Evolutionary conservation across 192 early-diverging fungal genomes (phyloP), one percentile per base, ranked within the genome.

Genomic region (Coemansia sp.): DNA sequence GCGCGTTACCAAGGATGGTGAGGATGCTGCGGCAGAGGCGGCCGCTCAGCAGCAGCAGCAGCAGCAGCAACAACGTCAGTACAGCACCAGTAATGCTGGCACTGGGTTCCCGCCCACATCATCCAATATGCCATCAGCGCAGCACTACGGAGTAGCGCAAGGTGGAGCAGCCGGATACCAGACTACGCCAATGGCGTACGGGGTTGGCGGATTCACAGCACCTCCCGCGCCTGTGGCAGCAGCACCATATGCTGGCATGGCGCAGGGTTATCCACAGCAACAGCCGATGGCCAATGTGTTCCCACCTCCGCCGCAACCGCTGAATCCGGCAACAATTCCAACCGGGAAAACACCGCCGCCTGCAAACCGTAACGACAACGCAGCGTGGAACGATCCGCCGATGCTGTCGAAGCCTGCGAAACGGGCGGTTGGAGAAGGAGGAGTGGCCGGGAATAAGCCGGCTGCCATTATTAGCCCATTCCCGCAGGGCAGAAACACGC

Each of bases 261-360:
- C 67, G 26, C 71, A 78, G 18, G 73, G 62, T 2, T 67, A 71
- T n/a, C 61, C 63, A 15, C 46, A 48, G 46, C 46, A 48, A n/a
- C 46, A 48, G 15, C 46, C 5, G 11, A 22, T 52, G 49, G 19
- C 8, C 13, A 39, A 49, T 4, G 63, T 74, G 42, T 71, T 80
- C 69, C 71, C 81, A 40, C 86, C 73, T 41, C 85, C 76, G 43
- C 77, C 77, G 18, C 67, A 56, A 62, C 72, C 77, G 41, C 40
- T 78, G 41, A 78, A 78, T 51, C 77, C 77, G 12, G 67, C 77
- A 6, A 52, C 77, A 32, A 66, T 73, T 41, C 77, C 77, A 3
- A 73, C 71, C 0, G 75, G 75, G 48, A 63, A 26, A 6, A 77
- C 75, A 41, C 77, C 77, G 13, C 77, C 77, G 6, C 77, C 77